phyloP scores from a whole-genome alignment of 805 yeast genomes.

The Wickerhamomyces rabaulensis region DNA sequence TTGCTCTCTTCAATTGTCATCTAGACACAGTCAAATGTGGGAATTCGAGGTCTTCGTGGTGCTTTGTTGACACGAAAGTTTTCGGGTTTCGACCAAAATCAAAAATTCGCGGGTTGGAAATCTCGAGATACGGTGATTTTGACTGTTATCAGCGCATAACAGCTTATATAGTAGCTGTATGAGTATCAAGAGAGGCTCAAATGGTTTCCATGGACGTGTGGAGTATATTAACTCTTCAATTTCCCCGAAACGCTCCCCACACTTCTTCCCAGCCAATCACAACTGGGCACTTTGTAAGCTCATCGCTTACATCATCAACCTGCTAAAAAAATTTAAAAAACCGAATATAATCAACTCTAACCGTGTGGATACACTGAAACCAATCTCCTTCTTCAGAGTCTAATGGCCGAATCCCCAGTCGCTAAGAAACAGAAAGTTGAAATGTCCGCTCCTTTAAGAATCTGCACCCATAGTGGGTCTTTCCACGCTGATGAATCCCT shows the following conservation, averaged over 20 bases:
- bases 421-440: conserved; percentile 26
- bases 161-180: no score
- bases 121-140: no score
- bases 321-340: background rate
- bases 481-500: conserved; percentile 97
- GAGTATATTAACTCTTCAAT: no score
- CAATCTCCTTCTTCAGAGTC: background rate
- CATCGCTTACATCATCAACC: conserved; percentile 1
- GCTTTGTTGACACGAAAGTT: no score
- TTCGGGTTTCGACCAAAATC: background rate
- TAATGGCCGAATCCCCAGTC: conserved; percentile 5
- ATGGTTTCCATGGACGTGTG: no score
- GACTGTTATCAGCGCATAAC: no score
- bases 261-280: no score
- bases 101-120: background rate
- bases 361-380: background rate
- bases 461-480: conserved; percentile 89
- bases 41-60: no score
- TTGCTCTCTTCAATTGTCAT: conserved; percentile 15
- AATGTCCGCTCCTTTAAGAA: conserved; percentile 38
- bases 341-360: background rate
- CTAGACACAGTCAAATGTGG: no score
- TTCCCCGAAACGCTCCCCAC: no score
- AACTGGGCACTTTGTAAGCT: background rate
- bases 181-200: no score